Evolutionary conservation across 345 rosid genomes (phyloP).

Genomic region (Eucalyptus sideroxylon): DNA sequence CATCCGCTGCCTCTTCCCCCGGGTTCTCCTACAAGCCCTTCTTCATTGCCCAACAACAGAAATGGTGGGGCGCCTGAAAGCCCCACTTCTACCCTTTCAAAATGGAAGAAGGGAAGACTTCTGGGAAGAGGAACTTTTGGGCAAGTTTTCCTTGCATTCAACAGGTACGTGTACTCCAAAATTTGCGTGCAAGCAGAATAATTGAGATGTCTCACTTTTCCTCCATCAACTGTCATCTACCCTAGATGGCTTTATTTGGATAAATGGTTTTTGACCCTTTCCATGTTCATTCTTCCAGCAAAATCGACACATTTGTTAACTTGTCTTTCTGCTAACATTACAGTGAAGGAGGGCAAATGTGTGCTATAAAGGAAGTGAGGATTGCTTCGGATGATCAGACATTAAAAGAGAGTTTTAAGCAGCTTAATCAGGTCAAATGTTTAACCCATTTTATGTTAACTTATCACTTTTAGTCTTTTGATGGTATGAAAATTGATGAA

Average conservation of each 20-base stretch:
- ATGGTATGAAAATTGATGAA: neutral
- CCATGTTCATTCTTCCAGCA: neutral
- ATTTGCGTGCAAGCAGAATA: neutral
- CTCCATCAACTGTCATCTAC: neutral
- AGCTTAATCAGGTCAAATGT: slow-evolving; percentile 69
- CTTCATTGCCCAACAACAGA: slow-evolving; percentile 37
- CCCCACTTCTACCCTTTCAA: slow-evolving; percentile 22
- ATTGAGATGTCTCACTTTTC: neutral
- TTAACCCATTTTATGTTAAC: neutral
- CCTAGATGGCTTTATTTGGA: neutral
- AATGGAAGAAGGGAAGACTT: slow-evolving; percentile 84
- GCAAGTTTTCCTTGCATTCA: slow-evolving; percentile 86
- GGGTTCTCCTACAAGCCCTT: slow-evolving; percentile 71
- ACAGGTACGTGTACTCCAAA: slow-evolving; percentile 38
- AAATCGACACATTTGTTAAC: neutral
- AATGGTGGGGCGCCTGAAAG: slow-evolving; percentile 22
- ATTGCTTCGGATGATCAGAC: slow-evolving; percentile 72
- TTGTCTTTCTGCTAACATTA: neutral
- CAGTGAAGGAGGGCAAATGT: slow-evolving; percentile 88
- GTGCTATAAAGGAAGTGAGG: slow-evolving; percentile 94
- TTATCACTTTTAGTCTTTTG: neutral
- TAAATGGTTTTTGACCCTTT: neutral
- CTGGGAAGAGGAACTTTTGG: slow-evolving; percentile 97
- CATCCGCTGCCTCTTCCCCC: slow-evolving; percentile 95
- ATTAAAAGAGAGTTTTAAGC: slow-evolving; percentile 82